Base-by-base conservation (phyloP, 306 rosid species). In the Vigna trinervia region DNA sequence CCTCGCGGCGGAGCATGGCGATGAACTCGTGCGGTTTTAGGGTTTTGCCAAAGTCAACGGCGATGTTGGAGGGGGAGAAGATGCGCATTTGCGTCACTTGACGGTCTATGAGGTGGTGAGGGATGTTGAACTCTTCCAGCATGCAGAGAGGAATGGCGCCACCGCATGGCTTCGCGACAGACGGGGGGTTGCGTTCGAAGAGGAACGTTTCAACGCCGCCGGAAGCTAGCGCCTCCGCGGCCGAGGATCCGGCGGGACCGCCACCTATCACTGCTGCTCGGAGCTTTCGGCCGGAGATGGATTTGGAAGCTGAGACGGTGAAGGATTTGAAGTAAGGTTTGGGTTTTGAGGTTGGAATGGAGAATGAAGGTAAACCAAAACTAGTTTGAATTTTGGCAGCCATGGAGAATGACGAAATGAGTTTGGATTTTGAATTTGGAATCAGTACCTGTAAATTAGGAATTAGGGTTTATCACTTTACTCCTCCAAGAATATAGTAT, bases 61-160 rank as follows among this genome's bases (percentile, higher is more conserved):
- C 88, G 85, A 90, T 87, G 83, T 94, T 94, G 6, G 98, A 94
- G 15, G 97, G 97, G 73, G 97, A 94, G 84, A 92, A 82, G 82
- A 94, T 89, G 50, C 83, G 86, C 95, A 92, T 87, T 23, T 69
- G 83, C 10, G 88, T 92, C 61, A 92, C 93, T 6, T 86, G 94
- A 78, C 98, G 96, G 61, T 94, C 96, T 77, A 94, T 83, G 80
- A 94, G 97, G 66, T 84, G 82, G 54, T 46, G 56, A 4, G 97
- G 98, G 65, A 94, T 92, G 65, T 89, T 69, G 84, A 94, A 94
- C 82, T 94, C 97, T 47, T 79, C 87, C 14, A 94, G 96, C 98
- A 94, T 94, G 68, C 97, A 94, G 64, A 92, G 90, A 0, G 98
- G 98, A 65, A 94, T 92, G 62, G 98, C 98, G 48, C 98, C 98